Conservation (phyloP, 2,329 filamentous ascomycete species). For the Sphaerostilbella broomeana region DNA sequence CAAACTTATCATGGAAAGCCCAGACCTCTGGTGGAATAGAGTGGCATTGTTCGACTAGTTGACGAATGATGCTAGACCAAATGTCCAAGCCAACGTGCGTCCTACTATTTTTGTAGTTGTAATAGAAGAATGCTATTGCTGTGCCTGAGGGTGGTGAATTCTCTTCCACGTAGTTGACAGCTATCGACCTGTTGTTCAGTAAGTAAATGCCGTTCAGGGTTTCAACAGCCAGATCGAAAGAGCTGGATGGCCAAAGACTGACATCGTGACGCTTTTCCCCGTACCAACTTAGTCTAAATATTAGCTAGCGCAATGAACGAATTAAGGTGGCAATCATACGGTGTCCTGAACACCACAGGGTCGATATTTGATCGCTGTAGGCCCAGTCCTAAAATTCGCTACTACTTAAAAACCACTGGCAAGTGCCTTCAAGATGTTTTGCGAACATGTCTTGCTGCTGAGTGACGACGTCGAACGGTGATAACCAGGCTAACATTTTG, state of each 20-base stretch:
- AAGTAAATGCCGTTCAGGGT: background rate
- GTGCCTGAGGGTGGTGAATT: background rate
- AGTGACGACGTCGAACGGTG: background rate
- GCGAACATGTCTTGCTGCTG: background rate
- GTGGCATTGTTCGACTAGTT: slow-evolving; percentile 1
- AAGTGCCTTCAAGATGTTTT: background rate
- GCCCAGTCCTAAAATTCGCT: background rate
- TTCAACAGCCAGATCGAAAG: background rate
- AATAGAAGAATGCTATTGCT: background rate
- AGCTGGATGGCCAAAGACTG: too few relatives aligned
- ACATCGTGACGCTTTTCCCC: slow-evolving; percentile 11
- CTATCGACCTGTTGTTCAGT: background rate
- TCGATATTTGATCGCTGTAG: background rate
- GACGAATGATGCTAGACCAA: background rate
- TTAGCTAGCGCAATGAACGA: too few relatives aligned
- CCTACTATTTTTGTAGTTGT: background rate
- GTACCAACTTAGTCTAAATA: slow-evolving; percentile 10
- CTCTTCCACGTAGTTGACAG: background rate
- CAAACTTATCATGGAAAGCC: background rate
- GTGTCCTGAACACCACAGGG: slow-evolving; percentile 12
- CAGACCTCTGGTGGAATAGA: slow-evolving; percentile 9
- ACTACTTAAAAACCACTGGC: background rate
- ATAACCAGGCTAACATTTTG: background rate
- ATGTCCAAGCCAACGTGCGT: slow-evolving; percentile 3
- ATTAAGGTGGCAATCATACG: slow-evolving; percentile 7